Conservation (phyloP, 2,329 filamentous ascomycete genomes). For the Ambrosiella cleistominuta region DNA sequence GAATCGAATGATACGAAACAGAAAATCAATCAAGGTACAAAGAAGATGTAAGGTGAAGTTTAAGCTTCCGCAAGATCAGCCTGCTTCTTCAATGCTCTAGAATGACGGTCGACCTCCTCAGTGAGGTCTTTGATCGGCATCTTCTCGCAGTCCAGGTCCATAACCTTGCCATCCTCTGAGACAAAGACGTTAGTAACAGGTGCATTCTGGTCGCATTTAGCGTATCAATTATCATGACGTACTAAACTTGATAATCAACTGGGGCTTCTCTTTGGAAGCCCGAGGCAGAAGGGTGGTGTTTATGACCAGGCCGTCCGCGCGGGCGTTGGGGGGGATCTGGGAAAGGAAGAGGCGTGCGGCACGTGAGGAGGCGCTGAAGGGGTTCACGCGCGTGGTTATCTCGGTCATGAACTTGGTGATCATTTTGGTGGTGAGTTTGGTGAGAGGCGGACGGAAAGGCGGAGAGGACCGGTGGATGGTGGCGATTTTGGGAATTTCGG, state of each 20-base stretch:
- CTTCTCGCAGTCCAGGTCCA: conserved; percentile 64
- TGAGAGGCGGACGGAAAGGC: neutral
- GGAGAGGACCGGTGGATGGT: neutral
- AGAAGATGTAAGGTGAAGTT: neutral
- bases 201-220: neutral
- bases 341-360: conserved; percentile 79
- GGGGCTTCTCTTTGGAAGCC: conserved; percentile 47
- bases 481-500: neutral
- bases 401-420: conserved; percentile 76
- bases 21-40: neutral
- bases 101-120: conserved; percentile 82
- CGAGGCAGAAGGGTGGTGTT: conserved; percentile 59
- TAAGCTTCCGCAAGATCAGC: conserved; percentile 49
- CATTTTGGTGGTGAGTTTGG: conserved; percentile 33
- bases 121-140: conserved; percentile 72
- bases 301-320: conserved; percentile 56
- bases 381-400: conserved; percentile 77
- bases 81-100: conserved; percentile 61
- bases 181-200: conserved; percentile 13
- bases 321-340: conserved; percentile 62
- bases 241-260: conserved; percentile 75
- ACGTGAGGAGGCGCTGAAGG: conserved; percentile 64
- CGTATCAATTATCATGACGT: conserved; percentile 17
- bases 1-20: neutral
- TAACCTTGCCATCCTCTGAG: conserved; percentile 79